Evolutionary conservation across 2,329 filamentous ascomycete species (phyloP).

Genomic region (Colletotrichum lupini): DNA sequence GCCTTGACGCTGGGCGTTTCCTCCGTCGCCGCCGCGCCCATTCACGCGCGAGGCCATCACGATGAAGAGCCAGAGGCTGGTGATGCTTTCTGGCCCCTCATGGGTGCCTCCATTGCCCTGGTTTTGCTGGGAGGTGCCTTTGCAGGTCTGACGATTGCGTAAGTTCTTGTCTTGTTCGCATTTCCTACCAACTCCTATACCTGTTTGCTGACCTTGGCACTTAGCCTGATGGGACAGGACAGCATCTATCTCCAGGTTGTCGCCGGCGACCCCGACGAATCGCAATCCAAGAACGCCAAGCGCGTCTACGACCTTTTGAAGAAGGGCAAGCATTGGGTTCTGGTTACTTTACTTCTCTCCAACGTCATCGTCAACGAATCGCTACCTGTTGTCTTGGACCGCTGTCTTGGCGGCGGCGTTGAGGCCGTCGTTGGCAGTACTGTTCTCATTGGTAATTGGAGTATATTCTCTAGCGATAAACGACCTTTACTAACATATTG

Average conservation of each 20-base stretch:
- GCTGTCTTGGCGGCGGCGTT: constrained; percentile 93
- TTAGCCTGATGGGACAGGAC: constrained; percentile 77
- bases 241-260: constrained; percentile 98
- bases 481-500: not conserved
- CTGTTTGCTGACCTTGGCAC: constrained; percentile 31
- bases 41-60: constrained; percentile 48
- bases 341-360: constrained; percentile 91
- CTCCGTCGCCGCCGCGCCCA: constrained; percentile 60
- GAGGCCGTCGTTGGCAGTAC: constrained; percentile 95
- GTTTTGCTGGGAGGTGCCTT: constrained; percentile 93
- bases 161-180: constrained; percentile 48
- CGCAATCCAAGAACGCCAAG: constrained; percentile 87
- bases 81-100: constrained; percentile 81
- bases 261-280: constrained; percentile 82
- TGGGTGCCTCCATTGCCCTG: constrained; percentile 80
- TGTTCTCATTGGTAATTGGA: constrained; percentile 82
- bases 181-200: not conserved
- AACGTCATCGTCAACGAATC: constrained; percentile 99
- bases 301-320: constrained; percentile 84
- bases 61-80: constrained; percentile 65
- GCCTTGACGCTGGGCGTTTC: constrained; percentile 61
- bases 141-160: constrained; percentile 91
- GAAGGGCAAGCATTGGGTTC: constrained; percentile 96
- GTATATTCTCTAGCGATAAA: not conserved
- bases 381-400: constrained; percentile 91